A percentile compares a stretch with the other conserved stretches of the same genome.
phyloP scores from a whole-genome alignment of 2,329 filamentous ascomycete genomes.

The Camptophora hylomeconis region DNA sequence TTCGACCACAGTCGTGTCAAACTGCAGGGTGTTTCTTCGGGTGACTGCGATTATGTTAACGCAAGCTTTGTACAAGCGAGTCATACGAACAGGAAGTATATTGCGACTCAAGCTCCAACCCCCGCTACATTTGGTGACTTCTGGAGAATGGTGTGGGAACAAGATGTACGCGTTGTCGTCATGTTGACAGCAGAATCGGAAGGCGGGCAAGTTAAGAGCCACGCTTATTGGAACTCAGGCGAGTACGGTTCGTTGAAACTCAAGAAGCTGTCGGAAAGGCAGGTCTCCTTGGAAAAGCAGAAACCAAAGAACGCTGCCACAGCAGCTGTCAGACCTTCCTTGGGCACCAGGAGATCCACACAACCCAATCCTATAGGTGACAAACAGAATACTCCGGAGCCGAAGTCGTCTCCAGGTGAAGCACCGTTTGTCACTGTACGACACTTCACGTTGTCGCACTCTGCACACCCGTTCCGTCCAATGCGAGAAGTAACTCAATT shows the following conservation, averaged over 20 bases:
- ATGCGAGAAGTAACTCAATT: constrained; percentile 89
- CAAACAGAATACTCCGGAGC: constrained; percentile 20
- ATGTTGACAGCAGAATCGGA: constrained; percentile 94
- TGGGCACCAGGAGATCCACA: constrained; percentile 24
- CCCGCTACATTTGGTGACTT: constrained; percentile 93
- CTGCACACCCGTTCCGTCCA: constrained; percentile 63
- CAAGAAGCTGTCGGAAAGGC: constrained; percentile 67
- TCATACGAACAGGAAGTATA: constrained; percentile 81
- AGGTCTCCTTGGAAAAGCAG: constrained; percentile 57
- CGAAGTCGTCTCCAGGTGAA: constrained; percentile 30
- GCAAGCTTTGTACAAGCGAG: constrained; percentile 73
- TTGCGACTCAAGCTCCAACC: constrained; percentile 86
- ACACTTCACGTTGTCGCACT: constrained; percentile 73
- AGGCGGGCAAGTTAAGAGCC: constrained; percentile 85
- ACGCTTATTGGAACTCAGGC: constrained; percentile 76
- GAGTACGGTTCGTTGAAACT: constrained; percentile 68
- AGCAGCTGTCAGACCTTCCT: constrained; percentile 24
- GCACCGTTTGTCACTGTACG: constrained; percentile 68
- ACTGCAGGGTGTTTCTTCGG: constrained; percentile 52
- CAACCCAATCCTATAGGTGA: constrained; percentile 17
- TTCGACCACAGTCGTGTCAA: constrained; percentile 88
- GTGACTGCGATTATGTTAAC: constrained; percentile 86
- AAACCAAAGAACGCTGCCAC: constrained; percentile 28
- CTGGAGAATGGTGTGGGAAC: constrained; percentile 95
- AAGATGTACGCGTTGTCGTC: constrained; percentile 86